A percentile compares a stretch with the other conserved stretches of the same genome.
These are phyloP conservation scores for Hamigera avellanea DNA, from an alignment of 495 filamentous ascomycete species.

Conservation along the genomic window DNA sequence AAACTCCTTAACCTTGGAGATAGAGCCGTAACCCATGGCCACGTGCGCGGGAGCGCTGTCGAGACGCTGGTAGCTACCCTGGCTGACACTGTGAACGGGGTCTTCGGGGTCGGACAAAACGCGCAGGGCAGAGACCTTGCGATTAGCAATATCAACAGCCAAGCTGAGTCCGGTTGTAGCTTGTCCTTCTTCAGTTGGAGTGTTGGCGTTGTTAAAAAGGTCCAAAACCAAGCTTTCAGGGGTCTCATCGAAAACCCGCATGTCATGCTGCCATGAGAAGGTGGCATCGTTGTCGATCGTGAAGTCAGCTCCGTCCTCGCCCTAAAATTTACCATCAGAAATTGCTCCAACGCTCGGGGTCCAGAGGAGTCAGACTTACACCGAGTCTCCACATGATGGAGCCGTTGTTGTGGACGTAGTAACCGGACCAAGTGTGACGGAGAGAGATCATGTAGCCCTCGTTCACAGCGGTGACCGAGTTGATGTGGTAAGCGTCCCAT, in stretches of 20 bases:
- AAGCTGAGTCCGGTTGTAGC: slow-evolving; percentile 27
- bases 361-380: slow-evolving; percentile 6
- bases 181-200: slow-evolving; percentile 12
- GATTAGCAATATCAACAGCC: slow-evolving; percentile 25
- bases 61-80: slow-evolving; percentile 37
- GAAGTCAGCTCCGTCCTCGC: slow-evolving; percentile 31
- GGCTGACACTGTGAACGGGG: slow-evolving; percentile 28
- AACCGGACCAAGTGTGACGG: slow-evolving; percentile 25
- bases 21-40: slow-evolving; percentile 37
- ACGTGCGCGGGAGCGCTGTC: slow-evolving; percentile 24
- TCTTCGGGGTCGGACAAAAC: slow-evolving; percentile 20
- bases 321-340: slow-evolving; percentile 12
- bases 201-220: slow-evolving; percentile 28
- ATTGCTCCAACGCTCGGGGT: slow-evolving; percentile 1
- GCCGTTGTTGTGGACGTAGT: slow-evolving; percentile 22
- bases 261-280: slow-evolving; percentile 36
- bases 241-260: slow-evolving; percentile 26
- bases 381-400: slow-evolving; percentile 26
- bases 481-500: slow-evolving; percentile 33
- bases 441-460: slow-evolving; percentile 28
- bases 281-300: slow-evolving; percentile 21
- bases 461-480: slow-evolving; percentile 21
- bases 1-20: slow-evolving; percentile 38
- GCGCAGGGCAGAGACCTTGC: slow-evolving; percentile 25
- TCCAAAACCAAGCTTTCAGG: slow-evolving; percentile 14